These are phyloP conservation scores for Cyclostephanos tholiformis DNA, from an alignment of 108 stramenopile species.

Conservation along the genomic window DNA sequence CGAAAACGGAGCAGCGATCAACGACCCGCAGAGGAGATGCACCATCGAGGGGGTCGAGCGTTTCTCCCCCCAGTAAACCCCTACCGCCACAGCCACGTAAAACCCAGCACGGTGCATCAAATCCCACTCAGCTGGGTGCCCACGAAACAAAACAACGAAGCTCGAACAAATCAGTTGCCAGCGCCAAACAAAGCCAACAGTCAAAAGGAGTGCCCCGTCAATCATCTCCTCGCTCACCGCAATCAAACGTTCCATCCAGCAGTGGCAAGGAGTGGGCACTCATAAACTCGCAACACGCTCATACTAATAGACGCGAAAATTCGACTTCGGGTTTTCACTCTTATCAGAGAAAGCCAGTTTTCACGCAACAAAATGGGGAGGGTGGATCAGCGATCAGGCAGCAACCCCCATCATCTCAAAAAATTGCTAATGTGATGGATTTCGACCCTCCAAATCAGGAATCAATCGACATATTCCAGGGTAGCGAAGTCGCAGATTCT, in stretches of 20 bases:
- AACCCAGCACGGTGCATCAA: not conserved
- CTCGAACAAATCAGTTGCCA: not conserved
- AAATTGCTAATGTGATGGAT: not conserved
- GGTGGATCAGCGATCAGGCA: no score
- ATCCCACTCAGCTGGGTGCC: not conserved
- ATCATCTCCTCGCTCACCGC: not conserved
- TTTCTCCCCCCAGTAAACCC: not conserved
- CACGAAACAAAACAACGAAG: not conserved
- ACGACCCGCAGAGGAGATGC: not conserved
- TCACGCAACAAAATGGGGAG: not conserved
- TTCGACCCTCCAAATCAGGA: not conserved
- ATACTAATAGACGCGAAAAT: not conserved
- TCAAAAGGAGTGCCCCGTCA: not conserved
- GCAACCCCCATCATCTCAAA: no score
- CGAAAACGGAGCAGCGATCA: not conserved
- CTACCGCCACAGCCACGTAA: not conserved
- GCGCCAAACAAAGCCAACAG: not conserved
- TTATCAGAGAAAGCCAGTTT: not conserved
- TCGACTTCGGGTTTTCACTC: not conserved
- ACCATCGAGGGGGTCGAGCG: not conserved
- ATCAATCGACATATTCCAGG: not conserved
- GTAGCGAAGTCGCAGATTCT: not conserved
- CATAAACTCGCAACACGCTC: not conserved
- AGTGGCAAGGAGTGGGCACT: not conserved
- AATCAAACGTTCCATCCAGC: not conserved